phyloP scores from a whole-genome alignment of 2,329 filamentous ascomycete species.

The Stromatinia cepivora region DNA sequence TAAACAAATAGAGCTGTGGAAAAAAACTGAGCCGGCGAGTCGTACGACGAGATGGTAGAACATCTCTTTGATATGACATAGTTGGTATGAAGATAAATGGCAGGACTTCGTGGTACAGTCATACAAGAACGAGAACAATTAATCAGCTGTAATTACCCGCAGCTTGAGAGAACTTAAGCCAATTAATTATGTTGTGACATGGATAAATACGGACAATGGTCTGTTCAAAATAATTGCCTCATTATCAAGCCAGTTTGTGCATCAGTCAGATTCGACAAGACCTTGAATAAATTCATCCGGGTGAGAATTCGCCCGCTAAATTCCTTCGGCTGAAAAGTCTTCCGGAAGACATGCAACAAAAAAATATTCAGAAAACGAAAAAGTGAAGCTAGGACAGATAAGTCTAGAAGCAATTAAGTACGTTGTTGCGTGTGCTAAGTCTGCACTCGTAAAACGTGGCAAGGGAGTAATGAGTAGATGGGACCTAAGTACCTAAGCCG shows the following conservation, averaged over 20 bases:
- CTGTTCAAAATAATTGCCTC: background rate
- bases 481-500: background rate
- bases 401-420: background rate
- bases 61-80: background rate
- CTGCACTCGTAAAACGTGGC: slow-evolving; percentile 1
- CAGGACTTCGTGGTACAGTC: background rate
- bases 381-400: background rate
- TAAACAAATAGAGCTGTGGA: background rate
- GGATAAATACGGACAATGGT: background rate
- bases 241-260: slow-evolving; percentile 11
- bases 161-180: background rate
- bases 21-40: slow-evolving; percentile 14
- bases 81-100: background rate
- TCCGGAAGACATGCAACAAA: slow-evolving; percentile 25
- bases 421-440: background rate
- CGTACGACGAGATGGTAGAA: background rate
- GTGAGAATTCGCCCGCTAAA: slow-evolving; percentile 20
- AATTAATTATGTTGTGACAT: background rate
- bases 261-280: slow-evolving; percentile 19
- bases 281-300: slow-evolving; percentile 14
- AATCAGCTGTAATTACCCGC: background rate
- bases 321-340: slow-evolving; percentile 22
- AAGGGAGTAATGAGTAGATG: background rate
- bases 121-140: background rate
- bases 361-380: background rate